phyloP scores from a whole-genome alignment of 2,329 filamentous ascomycete genomes.

The Penicillium decumbens region DNA sequence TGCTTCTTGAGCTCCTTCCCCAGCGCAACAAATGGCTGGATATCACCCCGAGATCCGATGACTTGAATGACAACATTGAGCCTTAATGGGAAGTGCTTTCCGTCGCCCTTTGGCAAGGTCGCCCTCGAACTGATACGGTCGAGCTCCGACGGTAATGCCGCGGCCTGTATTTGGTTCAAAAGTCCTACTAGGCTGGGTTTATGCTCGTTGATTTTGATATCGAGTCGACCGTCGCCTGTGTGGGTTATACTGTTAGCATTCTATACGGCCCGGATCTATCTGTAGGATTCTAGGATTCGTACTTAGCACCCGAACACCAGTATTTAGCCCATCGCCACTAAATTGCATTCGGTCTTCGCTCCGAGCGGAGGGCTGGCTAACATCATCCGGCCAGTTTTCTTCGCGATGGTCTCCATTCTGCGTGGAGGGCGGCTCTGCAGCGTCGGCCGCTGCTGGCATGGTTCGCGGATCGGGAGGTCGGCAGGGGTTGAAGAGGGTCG shows the following conservation, averaged over 20 bases:
- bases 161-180: slow-evolving; percentile 12
- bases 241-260: neutral
- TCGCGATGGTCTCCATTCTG: neutral
- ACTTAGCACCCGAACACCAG: slow-evolving; percentile 4
- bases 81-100: slow-evolving; percentile 15
- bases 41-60: slow-evolving; percentile 68
- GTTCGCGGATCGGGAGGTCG: neutral
- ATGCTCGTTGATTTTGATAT: slow-evolving; percentile 21
- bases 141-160: slow-evolving; percentile 11
- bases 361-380: neutral
- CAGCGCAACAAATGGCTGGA: slow-evolving; percentile 69
- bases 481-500: neutral
- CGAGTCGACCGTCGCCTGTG: slow-evolving; percentile 21
- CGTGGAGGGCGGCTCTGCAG: neutral
- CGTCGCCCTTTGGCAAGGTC: slow-evolving; percentile 2
- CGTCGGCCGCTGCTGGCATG: slow-evolving; percentile 1
- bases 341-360: slow-evolving; percentile 1
- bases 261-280: neutral
- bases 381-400: neutral
- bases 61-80: slow-evolving; percentile 68
- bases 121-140: neutral
- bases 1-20: slow-evolving; percentile 63
- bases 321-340: slow-evolving; percentile 4
- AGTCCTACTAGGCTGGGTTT: slow-evolving; percentile 20
- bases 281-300: neutral